These are phyloP conservation scores for Mycena belliarum DNA, from an alignment of 768 basidiomycete genomes.

Conservation along the genomic window DNA sequence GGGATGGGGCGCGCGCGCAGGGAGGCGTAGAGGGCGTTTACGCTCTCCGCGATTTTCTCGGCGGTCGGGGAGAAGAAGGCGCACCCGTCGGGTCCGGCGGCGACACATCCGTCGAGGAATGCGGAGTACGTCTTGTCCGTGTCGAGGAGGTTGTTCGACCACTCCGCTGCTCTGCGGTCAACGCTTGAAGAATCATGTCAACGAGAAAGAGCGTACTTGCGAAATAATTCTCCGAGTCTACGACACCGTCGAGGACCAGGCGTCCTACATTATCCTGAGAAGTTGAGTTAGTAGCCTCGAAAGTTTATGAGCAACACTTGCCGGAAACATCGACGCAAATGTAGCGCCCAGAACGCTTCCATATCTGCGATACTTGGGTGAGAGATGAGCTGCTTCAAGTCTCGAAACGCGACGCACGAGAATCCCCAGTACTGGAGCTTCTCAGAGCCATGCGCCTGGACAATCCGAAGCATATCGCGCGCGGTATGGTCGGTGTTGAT, in stretches of 20 bases:
- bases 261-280: conserved; percentile 16
- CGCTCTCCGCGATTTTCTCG: conserved; percentile 33
- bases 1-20: conserved; percentile 36
- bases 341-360: conserved; percentile 18
- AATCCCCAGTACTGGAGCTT: conserved; percentile 24
- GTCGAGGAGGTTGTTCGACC: conserved; percentile 22
- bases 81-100: conserved; percentile 38
- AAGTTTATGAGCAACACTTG: background rate
- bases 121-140: conserved; percentile 36
- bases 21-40: conserved; percentile 34
- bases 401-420: conserved; percentile 7
- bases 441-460: conserved; percentile 10
- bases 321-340: conserved; percentile 23
- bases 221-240: conserved; percentile 10
- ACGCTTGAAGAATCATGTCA: background rate
- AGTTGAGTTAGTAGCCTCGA: background rate
- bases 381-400: too few species aligned
- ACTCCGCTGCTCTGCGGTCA: background rate
- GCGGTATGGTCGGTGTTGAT: conserved; percentile 20
- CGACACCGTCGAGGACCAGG: conserved; percentile 18
- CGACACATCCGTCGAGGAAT: conserved; percentile 39
- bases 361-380: conserved; percentile 1
- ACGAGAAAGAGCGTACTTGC: conserved; percentile 2
- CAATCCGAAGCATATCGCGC: conserved; percentile 22
- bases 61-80: conserved; percentile 41